Evolutionary conservation across 2,329 filamentous ascomycete genomes (phyloP), one percentile per base, ranked within the genome.

Genomic region (Colletotrichum graminicola): DNA sequence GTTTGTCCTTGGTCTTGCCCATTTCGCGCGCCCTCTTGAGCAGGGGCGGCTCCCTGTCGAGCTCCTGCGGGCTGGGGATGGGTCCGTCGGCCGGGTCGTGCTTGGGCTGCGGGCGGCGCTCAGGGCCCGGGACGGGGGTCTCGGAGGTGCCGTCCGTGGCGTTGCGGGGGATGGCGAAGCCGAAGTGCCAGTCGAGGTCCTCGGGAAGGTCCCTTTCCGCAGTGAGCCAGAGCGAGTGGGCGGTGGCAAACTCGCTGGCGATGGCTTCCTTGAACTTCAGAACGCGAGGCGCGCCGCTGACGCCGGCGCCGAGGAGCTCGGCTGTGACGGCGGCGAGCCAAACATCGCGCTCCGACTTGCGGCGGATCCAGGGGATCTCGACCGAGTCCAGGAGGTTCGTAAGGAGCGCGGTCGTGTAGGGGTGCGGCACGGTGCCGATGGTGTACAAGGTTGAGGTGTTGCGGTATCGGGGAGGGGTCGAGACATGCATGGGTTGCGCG

Each of bases 151-250:
- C 83, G 51, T 86, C 80, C 5, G 87, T 84, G 14, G 84, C 82
- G 26, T 84, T 82, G 57, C 86, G 85, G 1, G 95, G 93, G 12
- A 98, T 86, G 18, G 86, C 84, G 80, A 98, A 98, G 65, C 95
- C 96, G 78, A 98, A 94, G 75, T 92, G 88, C 94, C 94, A 98
- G 78, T 95, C 92, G 2, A 97, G 84, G 74, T 96, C 92, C n/a
- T 87, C 80, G 3, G 92, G 90, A 10, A 91, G 82, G 21, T 84
- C 82, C 54, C 84, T 83, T 76, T 92, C 89, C n/a, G 93, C 93
- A 0, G 91, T 92, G 26, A 97, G 84, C 95, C 95, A 98, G 26
- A 98, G 84, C 0, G 91, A 91, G 75, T 90, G 90, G 0, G 89
- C 85, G 0, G 87, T 83, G 21, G 88, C 88, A 70, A 87, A 86